Conservation (phyloP, 192 early-diverging fungal species). For the Mortierella hygrophila region DNA sequence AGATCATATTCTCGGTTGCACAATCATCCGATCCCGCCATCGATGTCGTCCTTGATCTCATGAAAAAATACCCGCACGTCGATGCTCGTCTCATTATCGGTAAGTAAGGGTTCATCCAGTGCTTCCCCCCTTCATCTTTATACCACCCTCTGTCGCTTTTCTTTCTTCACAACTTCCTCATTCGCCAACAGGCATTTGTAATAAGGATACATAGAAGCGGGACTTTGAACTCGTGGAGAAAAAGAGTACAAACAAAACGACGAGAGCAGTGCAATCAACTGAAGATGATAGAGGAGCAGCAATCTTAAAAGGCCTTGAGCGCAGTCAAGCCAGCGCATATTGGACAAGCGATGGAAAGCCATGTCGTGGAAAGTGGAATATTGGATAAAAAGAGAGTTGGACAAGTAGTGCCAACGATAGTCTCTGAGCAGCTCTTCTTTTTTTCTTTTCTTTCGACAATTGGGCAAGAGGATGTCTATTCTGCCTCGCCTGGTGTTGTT, state of each 20-base stretch:
- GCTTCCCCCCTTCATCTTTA: background rate
- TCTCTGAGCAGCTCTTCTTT: constrained; percentile 20
- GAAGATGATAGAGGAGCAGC: constrained; percentile 1
- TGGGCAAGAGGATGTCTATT: constrained; percentile 22
- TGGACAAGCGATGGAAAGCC: background rate
- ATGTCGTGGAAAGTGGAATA: background rate
- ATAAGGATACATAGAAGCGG: background rate
- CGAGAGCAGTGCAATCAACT: constrained; percentile 3
- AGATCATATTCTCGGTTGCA: constrained; percentile 92
- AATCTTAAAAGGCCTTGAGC: constrained; percentile 7
- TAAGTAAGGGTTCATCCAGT: constrained; percentile 24
- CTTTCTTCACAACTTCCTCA: background rate
- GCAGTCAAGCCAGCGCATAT: background rate
- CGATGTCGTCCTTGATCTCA: constrained; percentile 78
- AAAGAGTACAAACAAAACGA: background rate
- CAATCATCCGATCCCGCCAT: constrained; percentile 84
- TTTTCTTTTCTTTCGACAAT: background rate
- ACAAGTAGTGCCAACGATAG: background rate
- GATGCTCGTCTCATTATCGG: constrained; percentile 84
- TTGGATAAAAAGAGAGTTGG: constrained; percentile 5
- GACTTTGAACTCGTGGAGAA: background rate
- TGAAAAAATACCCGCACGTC: constrained; percentile 77
- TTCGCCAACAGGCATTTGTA: background rate
- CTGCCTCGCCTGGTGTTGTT: constrained; percentile 3
- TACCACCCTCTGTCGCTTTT: background rate